Conservation (phyloP, 345 rosid genomes). For the Gossypium raimondii region DNA sequence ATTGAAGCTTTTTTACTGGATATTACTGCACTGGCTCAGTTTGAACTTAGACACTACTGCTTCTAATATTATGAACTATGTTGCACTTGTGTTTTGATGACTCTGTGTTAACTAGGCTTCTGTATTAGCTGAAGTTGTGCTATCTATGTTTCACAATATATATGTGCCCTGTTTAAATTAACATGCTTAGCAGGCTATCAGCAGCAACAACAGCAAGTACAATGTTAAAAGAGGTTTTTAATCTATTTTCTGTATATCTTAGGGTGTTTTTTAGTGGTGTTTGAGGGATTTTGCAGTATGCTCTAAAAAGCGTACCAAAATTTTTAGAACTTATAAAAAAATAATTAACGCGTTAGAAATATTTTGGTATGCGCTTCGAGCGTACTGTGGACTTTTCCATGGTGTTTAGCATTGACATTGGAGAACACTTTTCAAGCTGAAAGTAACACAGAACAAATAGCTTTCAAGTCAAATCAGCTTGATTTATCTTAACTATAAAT, state of each 20-base stretch:
- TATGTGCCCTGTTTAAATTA: neutral
- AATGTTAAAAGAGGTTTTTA: neutral
- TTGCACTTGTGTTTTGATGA: slow-evolving; percentile 4
- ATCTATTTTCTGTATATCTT: neutral
- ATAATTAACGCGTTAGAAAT: too few relatives aligned
- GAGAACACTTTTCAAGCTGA: too few relatives aligned
- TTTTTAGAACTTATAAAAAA: too few relatives aligned
- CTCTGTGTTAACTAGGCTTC: neutral
- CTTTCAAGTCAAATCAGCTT: too few relatives aligned
- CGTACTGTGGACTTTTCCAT: too few relatives aligned
- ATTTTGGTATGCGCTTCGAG: too few relatives aligned
- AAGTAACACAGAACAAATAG: too few relatives aligned
- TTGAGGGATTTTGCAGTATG: too few relatives aligned
- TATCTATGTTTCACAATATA: neutral
- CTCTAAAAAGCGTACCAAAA: too few relatives aligned
- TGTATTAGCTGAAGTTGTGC: neutral
- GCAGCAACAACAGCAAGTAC: too few relatives aligned
- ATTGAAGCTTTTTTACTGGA: slow-evolving; percentile 17
- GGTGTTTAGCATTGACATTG: too few relatives aligned
- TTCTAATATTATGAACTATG: neutral
- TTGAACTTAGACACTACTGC: neutral
- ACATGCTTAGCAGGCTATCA: neutral
- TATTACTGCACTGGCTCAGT: neutral
- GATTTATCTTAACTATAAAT: too few relatives aligned
- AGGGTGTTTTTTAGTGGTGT: neutral